Base-by-base conservation (phyloP, 371 early-diverging fungal species). In the Mortierella sp. region DNA sequence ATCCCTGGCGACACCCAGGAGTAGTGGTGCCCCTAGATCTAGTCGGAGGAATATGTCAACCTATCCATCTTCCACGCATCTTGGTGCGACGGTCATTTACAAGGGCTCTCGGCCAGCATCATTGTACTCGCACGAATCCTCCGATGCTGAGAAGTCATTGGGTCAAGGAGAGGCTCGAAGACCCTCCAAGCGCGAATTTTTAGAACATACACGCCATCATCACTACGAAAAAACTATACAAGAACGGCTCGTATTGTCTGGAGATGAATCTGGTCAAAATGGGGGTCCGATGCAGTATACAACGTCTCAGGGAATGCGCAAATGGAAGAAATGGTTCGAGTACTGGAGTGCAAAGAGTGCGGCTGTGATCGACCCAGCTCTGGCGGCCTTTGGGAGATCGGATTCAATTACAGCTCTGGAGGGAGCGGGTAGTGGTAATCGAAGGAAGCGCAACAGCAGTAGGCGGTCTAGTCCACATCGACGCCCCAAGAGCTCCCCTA, bases 271-370 rank as follows among this genome's bases (percentile, higher is more conserved):
- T n/a, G 49, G 39, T 30, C 75, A 75, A 10, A 51, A 52, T 30
- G 74, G 64, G 16, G 79, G 74, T 1, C 72, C 75, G 9, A 75
- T 75, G 72, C 76, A 75, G 22, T 80, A 72, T 43, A 72, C 81
- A 3, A 80, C 81, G 2, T 71, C 75, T 3, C 81, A 80, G 24
- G 81, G 81, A 20, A 80, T 80, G 81, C 68, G 67, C 26, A 80
- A 80, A 45, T 80, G 81, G 81, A 80, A 72, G 26, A 80, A 75
- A 35, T 80, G 75, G 76, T 72, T 80, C 54, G 81, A 80, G 20
- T 80, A 72, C 39, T 75, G 72, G 75, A 79, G 80, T 28, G 76
- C 81, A 16, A 80, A 72, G 67, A 75, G 80, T 39, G 75, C 68
- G 8, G 80, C 80, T 12, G 68, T 75, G 75, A 80, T 75, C 35